A percentile compares a stretch with the other conserved stretches of the same genome.
These are phyloP conservation scores for Leucocoprinus leucothites DNA, from an alignment of 768 basidiomycete species.

Conservation along the genomic window DNA sequence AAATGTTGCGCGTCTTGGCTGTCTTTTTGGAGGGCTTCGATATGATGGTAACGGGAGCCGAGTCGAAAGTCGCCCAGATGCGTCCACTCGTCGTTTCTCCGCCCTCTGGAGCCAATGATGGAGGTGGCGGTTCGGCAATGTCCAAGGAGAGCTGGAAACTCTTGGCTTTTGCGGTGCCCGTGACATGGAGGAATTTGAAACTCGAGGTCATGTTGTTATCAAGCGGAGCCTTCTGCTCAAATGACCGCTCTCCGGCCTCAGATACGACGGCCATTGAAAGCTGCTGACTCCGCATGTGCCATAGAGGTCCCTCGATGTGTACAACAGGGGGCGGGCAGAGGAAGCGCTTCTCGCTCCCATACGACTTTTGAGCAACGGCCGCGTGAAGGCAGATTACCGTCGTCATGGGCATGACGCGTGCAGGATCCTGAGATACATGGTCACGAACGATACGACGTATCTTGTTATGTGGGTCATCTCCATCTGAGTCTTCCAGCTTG, in stretches of 20 bases:
- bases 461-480: slow-evolving; percentile 70
- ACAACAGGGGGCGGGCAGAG: slow-evolving; percentile 93
- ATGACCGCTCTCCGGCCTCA: slow-evolving; percentile 78
- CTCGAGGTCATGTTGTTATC: slow-evolving; percentile 84
- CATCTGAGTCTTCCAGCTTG: slow-evolving; percentile 65
- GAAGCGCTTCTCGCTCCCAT: slow-evolving; percentile 93
- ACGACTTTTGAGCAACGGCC: slow-evolving; percentile 93
- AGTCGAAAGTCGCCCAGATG: slow-evolving; percentile 89
- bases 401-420: slow-evolving; percentile 82
- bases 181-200: slow-evolving; percentile 91
- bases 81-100: slow-evolving; percentile 54
- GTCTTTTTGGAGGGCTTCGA: slow-evolving; percentile 98
- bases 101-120: slow-evolving; percentile 43
- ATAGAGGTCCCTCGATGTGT: slow-evolving; percentile 85
- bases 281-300: slow-evolving; percentile 79
- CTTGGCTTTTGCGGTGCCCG: slow-evolving; percentile 85
- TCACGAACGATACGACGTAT: slow-evolving; percentile 84
- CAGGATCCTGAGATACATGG: slow-evolving; percentile 72
- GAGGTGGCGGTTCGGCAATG: slow-evolving; percentile 71
- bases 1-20: slow-evolving; percentile 90
- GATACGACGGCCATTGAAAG: slow-evolving; percentile 85
- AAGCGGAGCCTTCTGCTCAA: slow-evolving; percentile 79
- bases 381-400: slow-evolving; percentile 89
- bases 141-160: slow-evolving; percentile 85
- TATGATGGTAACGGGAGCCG: slow-evolving; percentile 90